phyloP scores from a whole-genome alignment of 345 rosid genomes.

The Cardamine chenopodiifolia region DNA sequence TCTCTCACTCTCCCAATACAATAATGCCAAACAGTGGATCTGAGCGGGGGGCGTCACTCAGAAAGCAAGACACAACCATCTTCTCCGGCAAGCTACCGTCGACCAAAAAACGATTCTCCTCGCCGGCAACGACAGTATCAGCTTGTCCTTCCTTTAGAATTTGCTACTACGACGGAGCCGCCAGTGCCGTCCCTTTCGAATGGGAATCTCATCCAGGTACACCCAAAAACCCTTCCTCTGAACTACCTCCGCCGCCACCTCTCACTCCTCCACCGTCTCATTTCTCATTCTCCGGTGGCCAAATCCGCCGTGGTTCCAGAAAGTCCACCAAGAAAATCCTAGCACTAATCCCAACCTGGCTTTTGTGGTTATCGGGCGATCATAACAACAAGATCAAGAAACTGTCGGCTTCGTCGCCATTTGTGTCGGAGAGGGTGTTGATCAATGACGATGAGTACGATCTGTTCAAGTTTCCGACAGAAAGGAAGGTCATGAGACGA shows the following conservation, averaged over 20 bases:
- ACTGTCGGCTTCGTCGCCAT: slow-evolving; percentile 28
- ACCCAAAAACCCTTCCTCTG: slow-evolving; percentile 38
- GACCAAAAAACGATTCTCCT: slow-evolving; percentile 32
- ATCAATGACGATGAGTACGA: slow-evolving; percentile 29
- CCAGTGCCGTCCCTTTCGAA: slow-evolving; percentile 40
- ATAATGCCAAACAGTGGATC: slow-evolving; percentile 36
- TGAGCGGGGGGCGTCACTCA: slow-evolving; percentile 10
- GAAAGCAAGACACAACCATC: slow-evolving; percentile 22
- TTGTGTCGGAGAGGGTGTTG: slow-evolving; percentile 36
- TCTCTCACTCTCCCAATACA: slow-evolving; percentile 14
- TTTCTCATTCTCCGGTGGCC: slow-evolving; percentile 33
- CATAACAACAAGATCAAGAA: slow-evolving; percentile 27
- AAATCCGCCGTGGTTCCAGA: slow-evolving; percentile 19
- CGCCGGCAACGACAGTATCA: slow-evolving; percentile 7
- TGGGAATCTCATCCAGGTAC: slow-evolving; percentile 47
- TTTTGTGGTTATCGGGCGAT: slow-evolving; percentile 27
- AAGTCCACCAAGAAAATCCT: slow-evolving; percentile 31
- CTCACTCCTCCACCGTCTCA: slow-evolving; percentile 47
- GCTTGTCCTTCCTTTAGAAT: slow-evolving; percentile 43
- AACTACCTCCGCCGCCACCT: slow-evolving; percentile 30
- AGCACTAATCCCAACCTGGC: slow-evolving; percentile 11
- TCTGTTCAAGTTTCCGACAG: slow-evolving; percentile 33
- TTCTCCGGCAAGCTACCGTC: slow-evolving; percentile 35
- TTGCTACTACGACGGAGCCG: slow-evolving; percentile 38
- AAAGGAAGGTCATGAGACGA: slow-evolving; percentile 25